Evolutionary conservation across 2,329 filamentous ascomycete genomes (phyloP).

Genomic region (Bretziella fagacearum): DNA sequence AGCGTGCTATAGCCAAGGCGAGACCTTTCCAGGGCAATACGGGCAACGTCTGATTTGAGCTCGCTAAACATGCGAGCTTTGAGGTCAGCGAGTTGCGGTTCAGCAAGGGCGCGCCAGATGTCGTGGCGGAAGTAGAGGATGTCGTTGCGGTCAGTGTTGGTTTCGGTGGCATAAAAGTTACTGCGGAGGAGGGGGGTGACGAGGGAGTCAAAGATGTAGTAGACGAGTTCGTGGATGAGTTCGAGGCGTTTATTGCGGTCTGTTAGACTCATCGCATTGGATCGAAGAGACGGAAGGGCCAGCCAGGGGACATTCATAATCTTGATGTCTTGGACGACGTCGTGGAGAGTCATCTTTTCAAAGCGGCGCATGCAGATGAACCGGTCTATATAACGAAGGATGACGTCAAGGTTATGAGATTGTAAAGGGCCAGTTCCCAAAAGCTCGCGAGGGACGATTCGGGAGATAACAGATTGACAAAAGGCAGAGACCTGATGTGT

Average conservation of each 20-base stretch:
- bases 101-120: constrained; percentile 61
- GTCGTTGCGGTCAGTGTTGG: constrained; percentile 58
- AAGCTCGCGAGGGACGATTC: constrained; percentile 56
- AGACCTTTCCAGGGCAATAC: constrained; percentile 37
- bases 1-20: constrained; percentile 59
- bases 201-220: constrained; percentile 85
- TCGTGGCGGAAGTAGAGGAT: constrained; percentile 94
- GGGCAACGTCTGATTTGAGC: constrained; percentile 40
- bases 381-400: constrained; percentile 54
- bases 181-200: constrained; percentile 70
- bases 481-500: constrained; percentile 62
- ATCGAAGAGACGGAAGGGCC: constrained; percentile 30
- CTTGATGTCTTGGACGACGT: constrained; percentile 51
- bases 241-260: constrained; percentile 63
- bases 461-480: constrained; percentile 57
- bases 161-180: constrained; percentile 93
- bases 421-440: constrained; percentile 46
- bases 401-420: constrained; percentile 38
- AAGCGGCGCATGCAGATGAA: constrained; percentile 68
- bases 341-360: constrained; percentile 65
- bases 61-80: constrained; percentile 66
- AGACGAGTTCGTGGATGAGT: constrained; percentile 69
- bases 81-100: constrained; percentile 51
- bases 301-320: constrained; percentile 60
- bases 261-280: constrained; percentile 45